Evolutionary conservation across 805 yeast genomes (phyloP).

Genomic region (Yueomyces sp.): DNA sequence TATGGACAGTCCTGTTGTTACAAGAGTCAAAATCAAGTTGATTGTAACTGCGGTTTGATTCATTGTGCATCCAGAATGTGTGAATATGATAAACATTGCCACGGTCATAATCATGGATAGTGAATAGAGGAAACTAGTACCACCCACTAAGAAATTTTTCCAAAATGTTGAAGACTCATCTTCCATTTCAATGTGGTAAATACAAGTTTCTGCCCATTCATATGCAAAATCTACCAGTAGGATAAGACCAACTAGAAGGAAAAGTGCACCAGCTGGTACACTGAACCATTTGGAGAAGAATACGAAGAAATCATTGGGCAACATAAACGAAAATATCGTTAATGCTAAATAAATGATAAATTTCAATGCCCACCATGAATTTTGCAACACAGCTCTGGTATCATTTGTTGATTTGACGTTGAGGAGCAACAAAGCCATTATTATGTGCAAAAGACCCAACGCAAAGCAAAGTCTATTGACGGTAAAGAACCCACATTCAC

Average conservation of each 20-base stretch:
- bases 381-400: constrained; percentile 73
- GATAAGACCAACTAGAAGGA: constrained; percentile 80
- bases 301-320: constrained; percentile 79
- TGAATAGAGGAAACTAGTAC: constrained; percentile 75
- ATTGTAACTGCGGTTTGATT: constrained; percentile 77
- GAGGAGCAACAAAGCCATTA: constrained; percentile 51
- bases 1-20: constrained; percentile 59
- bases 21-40: constrained; percentile 51
- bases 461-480: constrained; percentile 91
- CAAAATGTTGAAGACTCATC: constrained; percentile 49
- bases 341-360: constrained; percentile 44
- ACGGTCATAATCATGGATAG: constrained; percentile 61
- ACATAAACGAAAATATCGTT: constrained; percentile 49
- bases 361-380: constrained; percentile 84
- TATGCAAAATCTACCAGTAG: constrained; percentile 93
- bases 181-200: constrained; percentile 78
- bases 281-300: constrained; percentile 88
- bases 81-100: constrained; percentile 72
- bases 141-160: constrained; percentile 71
- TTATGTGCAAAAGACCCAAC: constrained; percentile 63
- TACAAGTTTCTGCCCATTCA: constrained; percentile 95
- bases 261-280: constrained; percentile 68
- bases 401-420: constrained; percentile 69
- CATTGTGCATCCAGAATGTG: constrained; percentile 71
- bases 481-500: constrained; percentile 85